Conservation (phyloP, 2,329 filamentous ascomycete species). For the Penicillium brevicompactum region DNA sequence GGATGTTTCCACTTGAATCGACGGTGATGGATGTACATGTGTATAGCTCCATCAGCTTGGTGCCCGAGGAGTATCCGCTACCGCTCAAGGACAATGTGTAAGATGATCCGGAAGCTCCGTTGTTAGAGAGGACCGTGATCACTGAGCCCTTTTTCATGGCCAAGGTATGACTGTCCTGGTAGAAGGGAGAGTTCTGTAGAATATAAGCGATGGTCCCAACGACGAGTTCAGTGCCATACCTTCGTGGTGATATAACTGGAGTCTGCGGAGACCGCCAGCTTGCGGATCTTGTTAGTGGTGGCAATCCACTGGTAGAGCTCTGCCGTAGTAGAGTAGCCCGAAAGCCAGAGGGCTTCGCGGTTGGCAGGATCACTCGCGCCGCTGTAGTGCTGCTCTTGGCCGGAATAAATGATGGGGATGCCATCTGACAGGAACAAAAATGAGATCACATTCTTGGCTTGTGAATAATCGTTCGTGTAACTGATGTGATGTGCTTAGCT, state of each 20-base stretch:
- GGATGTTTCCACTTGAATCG: constrained; percentile 47
- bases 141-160: constrained; percentile 43
- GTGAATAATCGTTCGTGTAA: constrained; percentile 37
- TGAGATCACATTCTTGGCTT: constrained; percentile 64
- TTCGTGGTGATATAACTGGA: constrained; percentile 44
- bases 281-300: constrained; percentile 55
- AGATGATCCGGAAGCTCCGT: constrained; percentile 34
- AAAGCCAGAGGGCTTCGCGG: constrained; percentile 63
- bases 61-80: constrained; percentile 25
- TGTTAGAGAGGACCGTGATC: constrained; percentile 47
- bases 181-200: constrained; percentile 42
- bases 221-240: constrained; percentile 13
- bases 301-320: constrained; percentile 55
- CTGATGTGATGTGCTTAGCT: neutral
- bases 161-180: constrained; percentile 45
- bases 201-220: neutral
- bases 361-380: constrained; percentile 54
- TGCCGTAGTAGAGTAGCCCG: constrained; percentile 49
- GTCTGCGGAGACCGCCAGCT: constrained; percentile 42
- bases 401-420: constrained; percentile 68
- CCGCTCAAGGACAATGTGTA: constrained; percentile 27
- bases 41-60: constrained; percentile 29
- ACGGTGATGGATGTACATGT: constrained; percentile 48
- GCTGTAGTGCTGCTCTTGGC: constrained; percentile 66
- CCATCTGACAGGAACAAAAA: constrained; percentile 63